Percentiles rank a stretch among this genome's conserved stretches.
These are phyloP conservation scores for Pichia cactophila DNA, from an alignment of 1,139 yeast genomes.

Conservation along the genomic window DNA sequence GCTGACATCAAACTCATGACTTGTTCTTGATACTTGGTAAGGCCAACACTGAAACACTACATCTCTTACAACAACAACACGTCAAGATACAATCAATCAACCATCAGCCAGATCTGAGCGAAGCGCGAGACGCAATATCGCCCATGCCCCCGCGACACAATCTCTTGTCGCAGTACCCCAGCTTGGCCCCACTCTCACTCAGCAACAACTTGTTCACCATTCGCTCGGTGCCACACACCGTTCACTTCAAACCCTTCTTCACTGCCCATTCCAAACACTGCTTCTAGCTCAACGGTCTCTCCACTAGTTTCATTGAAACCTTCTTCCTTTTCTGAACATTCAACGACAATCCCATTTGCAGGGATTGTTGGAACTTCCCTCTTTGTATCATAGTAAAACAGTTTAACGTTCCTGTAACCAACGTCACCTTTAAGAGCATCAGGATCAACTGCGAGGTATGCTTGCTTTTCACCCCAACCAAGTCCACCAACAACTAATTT, in stretches of 20 bases:
- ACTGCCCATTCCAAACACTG: constrained; percentile 39
- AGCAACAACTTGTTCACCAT: constrained; percentile 32
- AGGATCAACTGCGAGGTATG: constrained; percentile 25
- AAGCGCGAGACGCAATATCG: not conserved
- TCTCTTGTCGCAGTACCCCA: too few relatives aligned
- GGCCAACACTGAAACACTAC: too few relatives aligned
- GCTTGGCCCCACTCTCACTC: not conserved
- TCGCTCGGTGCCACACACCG: constrained; percentile 35
- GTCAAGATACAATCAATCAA: too few relatives aligned
- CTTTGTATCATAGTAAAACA: constrained; percentile 17
- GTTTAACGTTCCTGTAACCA: constrained; percentile 15
- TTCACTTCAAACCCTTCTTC: constrained; percentile 39
- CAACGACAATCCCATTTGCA: constrained; percentile 17
- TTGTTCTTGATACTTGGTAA: too few relatives aligned
- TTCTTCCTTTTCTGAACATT: constrained; percentile 32
- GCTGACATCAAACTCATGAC: constrained; percentile 18
- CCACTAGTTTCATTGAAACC: constrained; percentile 20
- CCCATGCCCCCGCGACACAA: not conserved
- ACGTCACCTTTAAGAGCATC: constrained; percentile 23
- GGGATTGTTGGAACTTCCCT: not conserved
- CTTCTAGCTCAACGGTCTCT: constrained; percentile 16
- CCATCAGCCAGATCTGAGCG: too few relatives aligned
- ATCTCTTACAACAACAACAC: not conserved
- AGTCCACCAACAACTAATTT: constrained; percentile 25
- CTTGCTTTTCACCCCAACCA: constrained; percentile 29